Percentiles rank a stretch among this genome's conserved stretches.
phyloP scores from a whole-genome alignment of 2,329 filamentous ascomycete genomes.

The Aspergillus quadrilineatus region DNA sequence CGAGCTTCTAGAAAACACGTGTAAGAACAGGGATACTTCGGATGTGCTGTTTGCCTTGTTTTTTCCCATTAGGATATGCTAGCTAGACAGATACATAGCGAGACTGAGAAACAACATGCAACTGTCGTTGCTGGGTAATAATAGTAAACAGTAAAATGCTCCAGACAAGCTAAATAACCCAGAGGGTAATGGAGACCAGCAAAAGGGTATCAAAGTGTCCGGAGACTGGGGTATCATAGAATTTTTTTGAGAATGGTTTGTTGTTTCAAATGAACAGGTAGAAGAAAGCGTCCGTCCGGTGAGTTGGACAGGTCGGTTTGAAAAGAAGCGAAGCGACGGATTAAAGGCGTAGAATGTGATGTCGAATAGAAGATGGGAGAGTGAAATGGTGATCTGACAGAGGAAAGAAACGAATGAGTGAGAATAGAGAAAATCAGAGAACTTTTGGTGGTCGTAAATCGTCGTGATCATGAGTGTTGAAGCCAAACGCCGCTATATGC shows the following conservation, averaged over 20 bases:
- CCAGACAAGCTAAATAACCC: neutral
- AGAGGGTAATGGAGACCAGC: neutral
- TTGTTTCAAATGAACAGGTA: neutral
- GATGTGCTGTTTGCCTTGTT: neutral
- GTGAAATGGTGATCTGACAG: constrained; percentile 1
- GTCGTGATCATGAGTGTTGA: constrained; percentile 19
- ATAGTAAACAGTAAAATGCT: neutral
- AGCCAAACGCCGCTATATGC: constrained; percentile 9
- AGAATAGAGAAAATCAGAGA: constrained; percentile 21
- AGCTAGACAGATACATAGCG: neutral
- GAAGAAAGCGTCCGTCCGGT: neutral
- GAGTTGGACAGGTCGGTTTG: neutral
- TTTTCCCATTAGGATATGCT: neutral
- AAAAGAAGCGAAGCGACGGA: constrained; percentile 3
- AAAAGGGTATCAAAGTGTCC: neutral
- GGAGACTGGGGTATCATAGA: constrained; percentile 8
- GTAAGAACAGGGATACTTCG: too few species aligned
- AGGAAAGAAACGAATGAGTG: constrained; percentile 11
- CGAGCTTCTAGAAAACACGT: too few species aligned
- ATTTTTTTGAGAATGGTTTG: neutral
- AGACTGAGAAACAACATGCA: neutral
- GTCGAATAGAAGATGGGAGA: neutral
- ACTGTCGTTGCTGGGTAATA: neutral
- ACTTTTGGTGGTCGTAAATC: constrained; percentile 24
- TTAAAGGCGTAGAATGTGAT: constrained; percentile 8